Base-by-base conservation (phyloP, 2,329 filamentous ascomycete genomes). In the Pseudocercospora pini-densiflorae region DNA sequence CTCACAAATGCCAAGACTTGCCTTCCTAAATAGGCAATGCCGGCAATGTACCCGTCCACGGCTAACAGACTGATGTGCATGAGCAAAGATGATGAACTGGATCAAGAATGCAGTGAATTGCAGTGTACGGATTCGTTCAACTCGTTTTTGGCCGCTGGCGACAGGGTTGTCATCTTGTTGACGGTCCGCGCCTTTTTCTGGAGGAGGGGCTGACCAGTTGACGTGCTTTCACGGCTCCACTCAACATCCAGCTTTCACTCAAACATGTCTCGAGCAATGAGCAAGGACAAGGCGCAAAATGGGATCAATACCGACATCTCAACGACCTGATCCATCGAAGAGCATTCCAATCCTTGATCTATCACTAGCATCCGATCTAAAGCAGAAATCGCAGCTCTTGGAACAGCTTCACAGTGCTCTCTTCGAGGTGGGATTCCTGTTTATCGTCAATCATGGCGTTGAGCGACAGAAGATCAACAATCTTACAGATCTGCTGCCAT, bases 391-490 rank as follows among this genome's bases (percentile, higher is more conserved):
- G 0, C 16, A 65, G 1, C 76, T 86, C 0, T 79, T 87, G 1
- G 24, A 68, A 7, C 74, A 81, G 43, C 79, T 87, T 16, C 83
- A 79, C 23, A 74, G 80, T 49, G 83, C 84, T 6, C 75, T 87
- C 5, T 81, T 82, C 49, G 76, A 85, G 16, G 77, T 86, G 33
- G 85, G 85, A 19, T 87, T 87, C 66, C 78, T 87, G 3, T 87
- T 87, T 68, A 73, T 87, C 40, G 76, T 77, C 16, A 84, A 85
- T 64, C 85, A 87, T 69, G 79, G 80, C 1, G 80, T 87, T 3
- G 75, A 81, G 0, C 27, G 69, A 1, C 9, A 64, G 0, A 76
- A 72, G 2, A 79, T 83, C 21, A 66, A 75, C 1, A 75, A 77
- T n/a, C 74, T 87, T 7, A 76, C 81, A 1, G 64, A 74, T 7